Conservation (phyloP, 108 stramenopile species). For the Licmophora abbreviata region DNA sequence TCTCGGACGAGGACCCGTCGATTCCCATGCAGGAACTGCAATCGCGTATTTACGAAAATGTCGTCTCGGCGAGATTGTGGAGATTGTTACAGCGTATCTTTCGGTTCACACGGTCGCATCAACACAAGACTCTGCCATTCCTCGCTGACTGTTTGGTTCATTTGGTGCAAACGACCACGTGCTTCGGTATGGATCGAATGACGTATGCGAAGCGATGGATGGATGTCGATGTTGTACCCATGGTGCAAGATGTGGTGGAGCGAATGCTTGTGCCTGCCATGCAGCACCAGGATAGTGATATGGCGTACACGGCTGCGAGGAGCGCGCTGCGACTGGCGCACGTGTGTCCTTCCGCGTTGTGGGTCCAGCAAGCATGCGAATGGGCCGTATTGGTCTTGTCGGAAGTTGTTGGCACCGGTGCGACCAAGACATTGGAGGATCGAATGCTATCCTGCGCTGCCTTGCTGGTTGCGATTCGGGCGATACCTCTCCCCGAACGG, state of each 20-base stretch:
- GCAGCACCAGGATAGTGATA: slow-evolving; percentile 13
- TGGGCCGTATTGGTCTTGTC: slow-evolving; percentile 31
- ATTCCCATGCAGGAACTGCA: slow-evolving; percentile 41
- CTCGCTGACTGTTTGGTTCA: slow-evolving; percentile 48
- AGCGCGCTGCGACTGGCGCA: slow-evolving; percentile 49
- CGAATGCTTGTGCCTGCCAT: slow-evolving; percentile 38
- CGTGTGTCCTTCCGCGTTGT: slow-evolving; percentile 44
- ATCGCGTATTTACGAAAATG: slow-evolving; percentile 41
- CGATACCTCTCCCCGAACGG: slow-evolving; percentile 49
- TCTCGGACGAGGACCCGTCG: slow-evolving; percentile 36
- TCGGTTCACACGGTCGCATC: slow-evolving; percentile 19
- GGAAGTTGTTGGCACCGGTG: slow-evolving; percentile 28
- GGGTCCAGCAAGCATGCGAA: slow-evolving; percentile 36
- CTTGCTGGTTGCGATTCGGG: slow-evolving; percentile 44
- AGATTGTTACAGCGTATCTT: slow-evolving; percentile 37
- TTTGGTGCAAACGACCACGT: slow-evolving; percentile 25
- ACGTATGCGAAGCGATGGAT: slow-evolving; percentile 30
- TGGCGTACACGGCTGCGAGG: slow-evolving; percentile 24
- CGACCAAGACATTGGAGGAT: slow-evolving; percentile 18
- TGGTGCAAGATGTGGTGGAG: slow-evolving; percentile 24
- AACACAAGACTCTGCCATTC: slow-evolving; percentile 35
- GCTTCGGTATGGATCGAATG: slow-evolving; percentile 20
- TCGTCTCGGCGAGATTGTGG: slow-evolving; percentile 49
- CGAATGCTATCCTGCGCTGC: slow-evolving; percentile 33
- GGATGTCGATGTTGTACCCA: slow-evolving; percentile 26